phyloP scores from a whole-genome alignment of 1,284 basidiomycete genomes.

The Hortiboletus rubellus region DNA sequence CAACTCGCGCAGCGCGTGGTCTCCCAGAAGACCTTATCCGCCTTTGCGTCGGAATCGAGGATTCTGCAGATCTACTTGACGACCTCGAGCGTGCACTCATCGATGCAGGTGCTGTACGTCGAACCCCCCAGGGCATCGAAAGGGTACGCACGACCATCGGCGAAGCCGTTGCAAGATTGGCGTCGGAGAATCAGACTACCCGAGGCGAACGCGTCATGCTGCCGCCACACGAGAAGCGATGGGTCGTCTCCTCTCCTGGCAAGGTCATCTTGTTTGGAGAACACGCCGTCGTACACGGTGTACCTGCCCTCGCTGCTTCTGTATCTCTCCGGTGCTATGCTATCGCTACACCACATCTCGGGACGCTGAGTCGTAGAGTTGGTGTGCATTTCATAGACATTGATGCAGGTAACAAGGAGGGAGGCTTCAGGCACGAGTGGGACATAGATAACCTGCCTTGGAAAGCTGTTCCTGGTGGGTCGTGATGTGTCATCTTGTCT shows the following conservation, averaged over 20 bases:
- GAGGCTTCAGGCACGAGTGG: conserved; percentile 76
- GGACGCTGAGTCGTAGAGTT: conserved; percentile 48
- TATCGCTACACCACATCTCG: conserved; percentile 72
- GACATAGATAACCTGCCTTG: conserved; percentile 83
- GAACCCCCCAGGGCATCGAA: conserved; percentile 45
- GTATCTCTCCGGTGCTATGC: conserved; percentile 96
- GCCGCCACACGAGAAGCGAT: conserved; percentile 55
- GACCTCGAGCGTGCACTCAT: conserved; percentile 94
- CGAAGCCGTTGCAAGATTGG: conserved; percentile 68
- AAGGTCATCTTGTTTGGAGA: conserved; percentile 99
- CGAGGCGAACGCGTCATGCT: conserved; percentile 1
- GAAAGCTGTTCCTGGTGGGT: conserved; percentile 62
- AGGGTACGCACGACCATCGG: conserved; percentile 47
- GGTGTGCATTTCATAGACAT: conserved; percentile 84
- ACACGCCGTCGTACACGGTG: conserved; percentile 98
- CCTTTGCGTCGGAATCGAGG: conserved; percentile 98
- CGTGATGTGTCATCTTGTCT: background rate
- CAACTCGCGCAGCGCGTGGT: conserved; percentile 88
- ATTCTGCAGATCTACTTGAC: conserved; percentile 89
- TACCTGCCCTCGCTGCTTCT: conserved; percentile 95
- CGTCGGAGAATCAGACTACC: conserved; percentile 33
- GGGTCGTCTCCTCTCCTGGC: conserved; percentile 93
- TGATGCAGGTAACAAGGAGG: conserved; percentile 38
- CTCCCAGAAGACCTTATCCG: conserved; percentile 98
- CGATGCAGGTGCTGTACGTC: conserved; percentile 84